Percentiles rank a stretch among this genome's conserved stretches.
Evolutionary conservation across 164 flowering plant genomes (phyloP).

Genomic region (Vitis riparia): DNA sequence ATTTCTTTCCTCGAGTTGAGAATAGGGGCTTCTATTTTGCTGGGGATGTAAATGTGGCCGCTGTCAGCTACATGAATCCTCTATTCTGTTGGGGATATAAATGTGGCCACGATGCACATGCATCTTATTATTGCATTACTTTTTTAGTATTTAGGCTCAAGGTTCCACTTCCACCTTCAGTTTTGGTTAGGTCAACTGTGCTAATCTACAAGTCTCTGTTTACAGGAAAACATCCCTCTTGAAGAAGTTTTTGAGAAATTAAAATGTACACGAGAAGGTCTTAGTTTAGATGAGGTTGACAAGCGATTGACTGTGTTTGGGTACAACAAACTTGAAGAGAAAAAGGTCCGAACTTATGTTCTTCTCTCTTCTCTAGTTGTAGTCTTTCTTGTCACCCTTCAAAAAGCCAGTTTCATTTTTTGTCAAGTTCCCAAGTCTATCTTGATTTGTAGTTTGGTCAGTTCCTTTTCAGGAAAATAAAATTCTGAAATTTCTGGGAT

Average conservation of each 20-base stretch:
- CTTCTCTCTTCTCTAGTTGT: neutral
- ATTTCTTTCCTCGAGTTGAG: too few species aligned
- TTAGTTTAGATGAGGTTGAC: conserved; percentile 33
- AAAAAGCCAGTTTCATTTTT: neutral
- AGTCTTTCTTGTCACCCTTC: neutral
- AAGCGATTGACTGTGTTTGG: conserved; percentile 44
- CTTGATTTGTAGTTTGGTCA: neutral
- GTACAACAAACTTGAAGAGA: conserved; percentile 59
- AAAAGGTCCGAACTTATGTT: conserved; percentile 16
- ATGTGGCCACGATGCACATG: too few species aligned
- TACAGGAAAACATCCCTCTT: conserved; percentile 48
- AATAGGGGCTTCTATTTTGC: too few species aligned
- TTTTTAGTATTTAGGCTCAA: too few species aligned
- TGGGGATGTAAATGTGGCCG: too few species aligned
- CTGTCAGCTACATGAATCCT: too few species aligned
- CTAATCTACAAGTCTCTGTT: neutral
- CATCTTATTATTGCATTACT: too few species aligned
- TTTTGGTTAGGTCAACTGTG: neutral
- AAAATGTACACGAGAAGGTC: conserved; percentile 42
- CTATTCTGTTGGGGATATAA: too few species aligned
- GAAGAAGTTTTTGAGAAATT: conserved; percentile 44
- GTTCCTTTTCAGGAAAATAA: neutral
- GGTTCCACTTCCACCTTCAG: too few species aligned
- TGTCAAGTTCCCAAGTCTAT: neutral
- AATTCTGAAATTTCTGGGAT: neutral